These are phyloP conservation scores for Heterobasidion irregulare DNA, from an alignment of 1,284 basidiomycete species.

Conservation along the genomic window DNA sequence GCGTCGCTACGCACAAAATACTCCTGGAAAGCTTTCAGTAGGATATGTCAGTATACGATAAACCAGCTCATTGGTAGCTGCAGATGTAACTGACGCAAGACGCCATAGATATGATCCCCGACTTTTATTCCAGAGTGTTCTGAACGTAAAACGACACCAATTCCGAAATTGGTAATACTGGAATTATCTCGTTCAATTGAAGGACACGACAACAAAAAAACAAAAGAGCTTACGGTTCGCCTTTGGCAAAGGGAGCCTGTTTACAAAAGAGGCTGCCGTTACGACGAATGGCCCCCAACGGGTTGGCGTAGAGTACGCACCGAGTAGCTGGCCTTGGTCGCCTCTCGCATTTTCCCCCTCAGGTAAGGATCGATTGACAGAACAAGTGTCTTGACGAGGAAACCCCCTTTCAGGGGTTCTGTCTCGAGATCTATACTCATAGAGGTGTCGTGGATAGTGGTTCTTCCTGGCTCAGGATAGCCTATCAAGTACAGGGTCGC, in stretches of 20 bases:
- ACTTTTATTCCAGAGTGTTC: conserved; percentile 17
- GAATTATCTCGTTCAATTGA: neutral
- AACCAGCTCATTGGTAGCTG: neutral
- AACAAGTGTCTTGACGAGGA: conserved; percentile 26
- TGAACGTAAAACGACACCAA: conserved; percentile 22
- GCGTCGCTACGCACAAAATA: neutral
- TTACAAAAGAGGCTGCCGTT: neutral
- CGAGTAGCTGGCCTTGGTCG: conserved; percentile 4
- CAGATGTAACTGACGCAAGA: conserved; percentile 14
- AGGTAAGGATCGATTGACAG: conserved; percentile 30
- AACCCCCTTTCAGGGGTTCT: conserved; percentile 25
- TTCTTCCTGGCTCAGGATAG: conserved; percentile 21
- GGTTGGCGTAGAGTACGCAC: neutral
- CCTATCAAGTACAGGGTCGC: conserved; percentile 4
- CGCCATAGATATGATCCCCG: conserved; percentile 22
- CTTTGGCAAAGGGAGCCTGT: conserved; percentile 5
- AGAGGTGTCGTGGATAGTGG: conserved; percentile 20
- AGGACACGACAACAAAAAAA: neutral
- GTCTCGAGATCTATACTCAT: conserved; percentile 27
- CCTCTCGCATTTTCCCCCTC: conserved; percentile 20
- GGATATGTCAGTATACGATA: neutral
- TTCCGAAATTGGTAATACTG: conserved; percentile 15
- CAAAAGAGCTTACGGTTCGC: conserved; percentile 11
- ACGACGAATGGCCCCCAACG: neutral
- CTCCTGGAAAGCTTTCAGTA: conserved; percentile 8